Conservation (phyloP, 2,329 filamentous ascomycete species). For the Colletotrichum euphorbiae region DNA sequence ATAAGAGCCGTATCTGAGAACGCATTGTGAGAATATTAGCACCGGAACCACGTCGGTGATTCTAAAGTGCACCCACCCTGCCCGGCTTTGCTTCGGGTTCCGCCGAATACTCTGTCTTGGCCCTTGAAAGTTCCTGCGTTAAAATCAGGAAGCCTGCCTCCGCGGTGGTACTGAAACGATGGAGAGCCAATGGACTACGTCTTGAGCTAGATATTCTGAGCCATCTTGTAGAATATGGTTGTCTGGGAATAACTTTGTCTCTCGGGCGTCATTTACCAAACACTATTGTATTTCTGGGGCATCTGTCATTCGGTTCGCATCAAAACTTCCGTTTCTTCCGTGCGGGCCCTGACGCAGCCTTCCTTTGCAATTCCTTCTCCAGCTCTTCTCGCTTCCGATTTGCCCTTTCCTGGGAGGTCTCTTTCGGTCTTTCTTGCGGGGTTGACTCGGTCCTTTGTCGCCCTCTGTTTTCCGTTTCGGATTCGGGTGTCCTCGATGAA, state of each 20-base stretch:
- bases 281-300: not conserved
- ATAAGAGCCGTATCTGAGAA: slow-evolving; percentile 12
- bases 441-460: slow-evolving; percentile 41
- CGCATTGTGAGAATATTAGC: slow-evolving; percentile 1
- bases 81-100: not conserved
- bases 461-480: slow-evolving; percentile 18
- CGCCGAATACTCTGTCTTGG: not conserved
- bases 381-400: slow-evolving; percentile 64
- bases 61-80: not conserved
- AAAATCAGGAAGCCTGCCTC: not conserved
- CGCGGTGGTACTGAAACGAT: no score
- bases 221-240: no score
- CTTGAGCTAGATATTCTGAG: no score
- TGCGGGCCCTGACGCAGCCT: slow-evolving; percentile 60
- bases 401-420: slow-evolving; percentile 59
- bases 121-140: no score
- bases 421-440: slow-evolving; percentile 50
- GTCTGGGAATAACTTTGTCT: no score
- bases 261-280: not conserved
- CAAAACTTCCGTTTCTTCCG: slow-evolving; percentile 70
- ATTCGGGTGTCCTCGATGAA: slow-evolving; percentile 10
- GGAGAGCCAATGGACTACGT: no score
- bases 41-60: slow-evolving; percentile 8
- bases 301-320: slow-evolving; percentile 17
- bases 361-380: slow-evolving; percentile 62